Percentiles rank a stretch among this genome's conserved stretches.
Evolutionary conservation across 495 filamentous ascomycete genomes (phyloP).

Genomic region (Cudoniella acicularis): DNA sequence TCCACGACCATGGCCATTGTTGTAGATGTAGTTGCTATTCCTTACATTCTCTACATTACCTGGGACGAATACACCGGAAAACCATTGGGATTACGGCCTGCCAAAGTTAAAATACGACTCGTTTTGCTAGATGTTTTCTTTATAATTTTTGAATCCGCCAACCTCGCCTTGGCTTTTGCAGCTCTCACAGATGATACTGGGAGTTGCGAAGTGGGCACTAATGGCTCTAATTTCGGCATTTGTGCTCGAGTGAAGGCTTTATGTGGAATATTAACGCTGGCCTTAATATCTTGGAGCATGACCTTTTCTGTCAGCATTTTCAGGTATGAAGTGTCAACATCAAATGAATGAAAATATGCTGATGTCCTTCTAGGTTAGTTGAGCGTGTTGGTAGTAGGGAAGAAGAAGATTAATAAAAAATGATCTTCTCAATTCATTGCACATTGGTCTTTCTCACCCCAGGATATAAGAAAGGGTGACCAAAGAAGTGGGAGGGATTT

Average conservation of each 20-base stretch:
- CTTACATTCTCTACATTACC: conserved; percentile 89
- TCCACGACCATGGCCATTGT: conserved; percentile 87
- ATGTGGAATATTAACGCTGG: conserved; percentile 75
- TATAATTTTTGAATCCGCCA: conserved; percentile 92
- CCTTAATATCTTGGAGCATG: conserved; percentile 81
- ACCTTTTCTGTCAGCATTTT: conserved; percentile 89
- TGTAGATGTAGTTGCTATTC: conserved; percentile 81
- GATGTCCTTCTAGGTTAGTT: conserved; percentile 49
- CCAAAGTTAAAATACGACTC: conserved; percentile 79
- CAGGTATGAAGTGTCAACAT: conserved; percentile 45
- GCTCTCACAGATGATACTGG: conserved; percentile 69
- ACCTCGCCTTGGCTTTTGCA: conserved; percentile 84
- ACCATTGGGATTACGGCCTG: conserved; percentile 79
- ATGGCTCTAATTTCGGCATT: conserved; percentile 42
- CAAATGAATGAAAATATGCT: conserved; percentile 12
- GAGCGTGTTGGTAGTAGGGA: conserved; percentile 62
- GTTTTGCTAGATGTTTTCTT: conserved; percentile 91
- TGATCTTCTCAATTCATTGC: background rate
- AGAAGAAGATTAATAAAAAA: conserved; percentile 27
- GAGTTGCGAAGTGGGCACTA: conserved; percentile 48
- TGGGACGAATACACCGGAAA: conserved; percentile 96
- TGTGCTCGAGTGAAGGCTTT: conserved; percentile 72
- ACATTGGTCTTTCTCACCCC: background rate
- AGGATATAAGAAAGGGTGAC: background rate
- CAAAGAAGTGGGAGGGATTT: background rate